These are phyloP conservation scores for Raffaelea arxii DNA, from an alignment of 2,329 filamentous ascomycete species.

Conservation along the genomic window DNA sequence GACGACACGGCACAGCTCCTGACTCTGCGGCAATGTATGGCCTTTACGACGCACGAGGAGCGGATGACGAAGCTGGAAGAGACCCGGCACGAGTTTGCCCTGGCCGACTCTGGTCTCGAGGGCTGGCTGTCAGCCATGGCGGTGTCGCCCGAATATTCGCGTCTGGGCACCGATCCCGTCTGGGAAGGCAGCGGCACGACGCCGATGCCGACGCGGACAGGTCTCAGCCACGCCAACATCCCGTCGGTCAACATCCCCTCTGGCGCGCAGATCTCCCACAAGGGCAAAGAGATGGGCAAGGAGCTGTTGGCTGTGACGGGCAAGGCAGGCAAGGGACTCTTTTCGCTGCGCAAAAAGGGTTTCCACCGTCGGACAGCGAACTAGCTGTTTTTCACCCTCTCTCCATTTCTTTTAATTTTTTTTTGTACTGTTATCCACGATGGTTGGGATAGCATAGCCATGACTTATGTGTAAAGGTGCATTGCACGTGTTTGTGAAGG, in stretches of 20 bases:
- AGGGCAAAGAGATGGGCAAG: constrained; percentile 89
- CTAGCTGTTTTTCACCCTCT: constrained; percentile 11
- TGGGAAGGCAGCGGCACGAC: constrained; percentile 13
- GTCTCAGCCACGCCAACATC: constrained; percentile 21
- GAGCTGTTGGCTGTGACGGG: constrained; percentile 80
- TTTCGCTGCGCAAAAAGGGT: constrained; percentile 84
- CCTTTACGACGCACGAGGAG: constrained; percentile 53
- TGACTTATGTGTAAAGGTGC: too few relatives aligned
- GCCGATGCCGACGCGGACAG: constrained; percentile 24
- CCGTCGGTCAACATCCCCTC: constrained; percentile 37
- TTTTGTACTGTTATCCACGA: not conserved
- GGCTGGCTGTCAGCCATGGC: constrained; percentile 43
- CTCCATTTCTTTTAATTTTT: not conserved
- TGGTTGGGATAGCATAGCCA: too few relatives aligned
- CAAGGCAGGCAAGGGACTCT: constrained; percentile 80
- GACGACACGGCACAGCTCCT: constrained; percentile 17
- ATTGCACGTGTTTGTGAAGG: too few relatives aligned
- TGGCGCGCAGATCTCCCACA: constrained; percentile 60
- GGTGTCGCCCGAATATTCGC: constrained; percentile 36
- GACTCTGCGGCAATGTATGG: constrained; percentile 56
- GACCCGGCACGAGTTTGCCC: constrained; percentile 60
- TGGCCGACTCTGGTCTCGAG: constrained; percentile 64
- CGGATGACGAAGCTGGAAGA: constrained; percentile 66
- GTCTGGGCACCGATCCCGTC: constrained; percentile 18
- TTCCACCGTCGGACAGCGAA: constrained; percentile 29